A percentile compares a stretch with the other conserved stretches of the same genome.
Evolutionary conservation across 441 rosid species (phyloP).

Genomic region (Corymbia calophylla): DNA sequence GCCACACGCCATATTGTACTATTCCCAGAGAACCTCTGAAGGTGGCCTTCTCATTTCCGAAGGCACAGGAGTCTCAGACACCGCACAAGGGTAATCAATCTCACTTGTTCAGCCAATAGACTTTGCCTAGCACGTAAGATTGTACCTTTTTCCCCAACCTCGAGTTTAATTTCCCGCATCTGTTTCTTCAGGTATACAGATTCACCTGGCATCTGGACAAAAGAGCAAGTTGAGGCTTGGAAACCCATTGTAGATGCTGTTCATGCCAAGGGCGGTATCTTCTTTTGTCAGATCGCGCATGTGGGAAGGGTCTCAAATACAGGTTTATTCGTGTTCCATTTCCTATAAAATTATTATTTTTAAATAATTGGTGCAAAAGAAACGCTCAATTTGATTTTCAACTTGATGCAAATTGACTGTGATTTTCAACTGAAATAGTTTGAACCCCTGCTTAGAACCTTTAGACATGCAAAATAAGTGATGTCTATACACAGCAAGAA

Average conservation of each 20-base stretch:
- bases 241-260: constrained; percentile 19
- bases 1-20: constrained; percentile 10
- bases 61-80: constrained; percentile 17
- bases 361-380: neutral
- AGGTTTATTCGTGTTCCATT: neutral
- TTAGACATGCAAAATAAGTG: neutral
- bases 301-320: constrained; percentile 16
- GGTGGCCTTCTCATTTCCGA: constrained; percentile 7
- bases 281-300: constrained; percentile 21
- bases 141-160: neutral
- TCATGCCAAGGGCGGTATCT: constrained; percentile 19
- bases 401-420: neutral
- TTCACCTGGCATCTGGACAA: constrained; percentile 17
- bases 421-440: neutral
- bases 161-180: neutral
- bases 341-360: neutral
- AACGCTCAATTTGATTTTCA: neutral
- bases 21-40: constrained; percentile 15
- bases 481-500: neutral
- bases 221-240: constrained; percentile 21
- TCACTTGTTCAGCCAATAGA: neutral
- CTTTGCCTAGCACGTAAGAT: neutral
- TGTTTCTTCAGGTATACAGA: constrained; percentile 9
- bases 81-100: constrained; percentile 15
- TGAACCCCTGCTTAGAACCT: neutral